Base-by-base conservation (phyloP, 2,329 filamentous ascomycete species). In the Westerdykella aurantiaca region DNA sequence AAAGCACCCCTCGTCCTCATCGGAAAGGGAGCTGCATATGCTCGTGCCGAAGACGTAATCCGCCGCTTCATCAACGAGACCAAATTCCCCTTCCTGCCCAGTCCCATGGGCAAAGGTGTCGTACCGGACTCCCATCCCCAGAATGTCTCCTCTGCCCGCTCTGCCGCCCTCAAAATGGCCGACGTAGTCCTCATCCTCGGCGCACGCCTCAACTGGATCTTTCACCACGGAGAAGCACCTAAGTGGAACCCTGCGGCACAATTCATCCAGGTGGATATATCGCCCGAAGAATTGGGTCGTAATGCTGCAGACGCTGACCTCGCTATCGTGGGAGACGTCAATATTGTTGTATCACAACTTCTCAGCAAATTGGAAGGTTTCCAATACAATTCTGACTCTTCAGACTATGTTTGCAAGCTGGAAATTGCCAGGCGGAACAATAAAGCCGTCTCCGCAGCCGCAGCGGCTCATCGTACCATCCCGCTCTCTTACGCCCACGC, bases 31-130 rank as follows among this genome's bases (percentile, higher is more conserved):
- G 73, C 75, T 5, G 74, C 75, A 18, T 78, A 78, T 58, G 71
- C 74, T 18, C 68, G 69, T 40, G 73, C 77, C 4, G 76, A 79
- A 50, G 31, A 42, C 1, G 57, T 58, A 1, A 72, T 79, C 40
- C 62, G 70, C 18, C 50, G 60, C 13, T 57, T 79, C 21, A 65
- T 79, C 17, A 59, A 75, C 25, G 52, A 48, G n/a, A 73, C 74
- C 7, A 64, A 71, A 18, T 63, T 80, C 5, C 76, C 75, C 1
- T 80, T 80, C 63, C 61, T 80, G 9, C 76, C 77, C 0, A 77
- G 75, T 1, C 77, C 77, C 1, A 79, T 79, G 75, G 77, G 76
- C 6, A 80, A 80, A 55, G 78, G 77, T 21, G 69, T 80, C 5
- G 48, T 79, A 1, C 69, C 76, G 9, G 77, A 79, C 51, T 76